Base-by-base conservation (phyloP, 2,329 filamentous ascomycete genomes). In the Pseudogymnoascus sp. region DNA sequence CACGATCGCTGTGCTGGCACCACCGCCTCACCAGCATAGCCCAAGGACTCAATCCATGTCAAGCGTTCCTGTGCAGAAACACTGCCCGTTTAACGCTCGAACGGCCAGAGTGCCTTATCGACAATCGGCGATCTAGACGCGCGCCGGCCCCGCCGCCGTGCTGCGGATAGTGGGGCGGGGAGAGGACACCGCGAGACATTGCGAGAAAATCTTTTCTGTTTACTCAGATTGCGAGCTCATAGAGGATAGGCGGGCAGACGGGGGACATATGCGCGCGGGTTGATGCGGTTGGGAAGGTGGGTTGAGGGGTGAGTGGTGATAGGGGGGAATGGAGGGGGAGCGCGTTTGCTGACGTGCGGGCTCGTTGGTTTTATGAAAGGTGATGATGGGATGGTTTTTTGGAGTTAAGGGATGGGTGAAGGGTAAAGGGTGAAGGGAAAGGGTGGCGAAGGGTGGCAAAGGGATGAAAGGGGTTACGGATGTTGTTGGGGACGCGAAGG, bases 391-490 rank as follows among this genome's bases (percentile, higher is more conserved):
- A 25, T 25, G 14, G 9, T 18, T 32, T 54, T 54, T 54, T 54
- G 28, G 6, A 6, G 25, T 12, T 18, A 18, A 54, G 28, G 47
- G 47, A 54, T 54, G 9, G 25, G 8, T 7, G 47, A 54, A 54
- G 47, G 47, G 47, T 43, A 43, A 35, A 43, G 60, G 59, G 37
- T 38, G 54, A 54, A 57, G 58, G 57, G 65, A 62, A 64, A 66
- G 67, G 70, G 67, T 65, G 69, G 68, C 62, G 69, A 73, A 71
- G 70, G 74, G 72, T 73, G 72, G 73, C 3, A 72, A 73, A 74
- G 72, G 72, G 73, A 73, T 74, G 72, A 75, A 70, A 72, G 71
- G 73, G 73, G 67, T 72, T 70, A 72, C 58, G 59, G 61, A 62
- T 62, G 63, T 32, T 30, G 47, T 32, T 54, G 28, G 28, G 47